phyloP scores from a whole-genome alignment of 192 early-diverging fungal species.

The Backusella tuberculispora region DNA sequence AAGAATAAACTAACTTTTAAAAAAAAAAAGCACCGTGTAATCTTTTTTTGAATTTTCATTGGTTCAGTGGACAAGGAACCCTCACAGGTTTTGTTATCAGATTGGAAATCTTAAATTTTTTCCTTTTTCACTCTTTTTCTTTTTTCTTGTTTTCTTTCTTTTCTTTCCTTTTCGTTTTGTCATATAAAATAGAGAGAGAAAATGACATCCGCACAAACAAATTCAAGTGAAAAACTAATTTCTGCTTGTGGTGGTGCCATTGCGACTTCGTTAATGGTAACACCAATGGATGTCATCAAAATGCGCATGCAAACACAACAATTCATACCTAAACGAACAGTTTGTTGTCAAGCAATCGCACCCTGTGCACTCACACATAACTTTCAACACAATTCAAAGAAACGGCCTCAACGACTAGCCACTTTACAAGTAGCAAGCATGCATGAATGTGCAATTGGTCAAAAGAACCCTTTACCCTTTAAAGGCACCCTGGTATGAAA shows the following conservation, averaged over 20 bases:
- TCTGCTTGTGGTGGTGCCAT: constrained; percentile 86
- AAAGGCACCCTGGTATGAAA: constrained; percentile 49
- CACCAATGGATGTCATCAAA: constrained; percentile 88
- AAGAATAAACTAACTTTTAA: background rate
- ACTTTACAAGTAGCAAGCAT: constrained; percentile 19
- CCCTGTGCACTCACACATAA: constrained; percentile 16
- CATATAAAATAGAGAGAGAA: background rate
- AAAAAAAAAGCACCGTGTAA: background rate
- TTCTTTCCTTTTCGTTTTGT: background rate
- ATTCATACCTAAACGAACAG: background rate
- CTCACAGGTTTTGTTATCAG: background rate
- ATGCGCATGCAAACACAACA: constrained; percentile 76
- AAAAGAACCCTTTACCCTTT: constrained; percentile 2
- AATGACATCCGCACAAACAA: constrained; percentile 24
- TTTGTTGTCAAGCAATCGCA: background rate
- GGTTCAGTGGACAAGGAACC: background rate
- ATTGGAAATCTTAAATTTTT: background rate
- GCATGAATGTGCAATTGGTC: constrained; percentile 24
- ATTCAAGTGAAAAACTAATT: constrained; percentile 68
- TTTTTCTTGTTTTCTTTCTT: constrained; percentile 11
- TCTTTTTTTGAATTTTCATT: background rate
- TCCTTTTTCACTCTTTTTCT: background rate
- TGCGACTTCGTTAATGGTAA: constrained; percentile 79
- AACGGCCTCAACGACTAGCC: background rate
- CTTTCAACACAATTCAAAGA: constrained; percentile 2